Evolutionary conservation across 208 protist species (phyloP), one percentile per base, ranked within the genome.

Genomic region (Vickermania ingenoplastis): DNA sequence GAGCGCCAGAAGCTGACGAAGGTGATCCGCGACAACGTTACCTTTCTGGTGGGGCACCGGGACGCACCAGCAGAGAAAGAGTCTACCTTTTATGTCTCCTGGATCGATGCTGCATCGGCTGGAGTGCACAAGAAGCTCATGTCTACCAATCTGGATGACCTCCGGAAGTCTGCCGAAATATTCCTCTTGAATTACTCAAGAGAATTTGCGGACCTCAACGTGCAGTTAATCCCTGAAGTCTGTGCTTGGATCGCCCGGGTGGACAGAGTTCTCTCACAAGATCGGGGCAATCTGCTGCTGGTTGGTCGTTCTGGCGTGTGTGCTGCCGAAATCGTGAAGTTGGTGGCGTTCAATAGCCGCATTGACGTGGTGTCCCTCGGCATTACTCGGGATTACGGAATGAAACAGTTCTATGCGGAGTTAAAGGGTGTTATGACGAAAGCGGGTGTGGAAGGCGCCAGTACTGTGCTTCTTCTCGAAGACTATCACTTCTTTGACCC

Each of bases 221-320:
- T 99, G 17, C 77, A 97, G 55, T 76, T 99, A 24, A 97, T 99
- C 54, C 87, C 86, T 1, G 94, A 98, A 77, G 91, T 98, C 51
- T 88, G 97, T 31, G 80, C 88, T 21, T 93, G 91, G 80, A 69
- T 98, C 7, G 82, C 96, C 1, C 85, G 83, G 2, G 76, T 98
- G n/a, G 97, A 99, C 73, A 86, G 95, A 59, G 95, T 98, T 1
- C 75, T 99, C 27, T 98, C 94, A 27, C 75, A 89, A 64, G 79
- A 94, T 57, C 88, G 94, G 26, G 94, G 96, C 21, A 97, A 96
- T 62, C 62, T 98, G 26, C 79, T 99, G 22, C 77, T 99, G 13
- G 81, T 97, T n/a, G 96, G 92, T 11, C 85, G 87, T 30, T 83
- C 83, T 21, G 97, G 97, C 25, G 90, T 97, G 17, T 97, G 97